Base-by-base conservation (phyloP, 2,329 filamentous ascomycete genomes). In the Claviceps quebecensis region DNA sequence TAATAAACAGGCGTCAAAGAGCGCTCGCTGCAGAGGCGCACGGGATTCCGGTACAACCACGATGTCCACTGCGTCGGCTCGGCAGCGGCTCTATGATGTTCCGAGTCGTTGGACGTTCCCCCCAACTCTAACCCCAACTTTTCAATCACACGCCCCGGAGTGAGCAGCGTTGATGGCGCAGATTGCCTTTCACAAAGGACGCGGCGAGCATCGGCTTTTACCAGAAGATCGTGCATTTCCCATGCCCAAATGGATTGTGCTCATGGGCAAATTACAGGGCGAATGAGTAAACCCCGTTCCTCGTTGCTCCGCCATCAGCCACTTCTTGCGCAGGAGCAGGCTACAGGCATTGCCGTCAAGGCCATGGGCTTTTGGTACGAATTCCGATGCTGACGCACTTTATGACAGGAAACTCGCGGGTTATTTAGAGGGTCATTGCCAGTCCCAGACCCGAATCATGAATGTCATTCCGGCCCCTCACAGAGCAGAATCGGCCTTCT, bases 31-130 rank as follows among this genome's bases (percentile, higher is more conserved):
- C 9, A 29, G 29, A 29, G 8, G 9, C 29, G 9, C 11, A 29
- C 29, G 3, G 8, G 22, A 47, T 47, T 19, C 14, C 17, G 29
- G 17, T 8, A 48, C 47, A 40, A 55, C 53, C 54, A 53, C 52
- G 54, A 55, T 55, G 34, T 19, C 26, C 47, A 41, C 36, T 36
- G 40, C 43, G 52, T 54, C 50, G 52, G 54, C 16, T 39, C 49
- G 54, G 54, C 8, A 3, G 2, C 52, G 54, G 54, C 43, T 1
- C 5, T 19, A 50, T 19, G 2, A 45, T 52, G n/a, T n/a, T 50
- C 53, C 53, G 47, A 17, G 4, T 7, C 13, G 23, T 11, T 23
- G 16, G 7, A n/a, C 22, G 26, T 38, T n/a, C 38, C 26, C 19
- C 50, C 45, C 48, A 46, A 26, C n/a, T 14, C 38, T 46, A 34